Evolutionary conservation across 305 asterid genomes (phyloP).

Genomic region (Rubia balearica): DNA sequence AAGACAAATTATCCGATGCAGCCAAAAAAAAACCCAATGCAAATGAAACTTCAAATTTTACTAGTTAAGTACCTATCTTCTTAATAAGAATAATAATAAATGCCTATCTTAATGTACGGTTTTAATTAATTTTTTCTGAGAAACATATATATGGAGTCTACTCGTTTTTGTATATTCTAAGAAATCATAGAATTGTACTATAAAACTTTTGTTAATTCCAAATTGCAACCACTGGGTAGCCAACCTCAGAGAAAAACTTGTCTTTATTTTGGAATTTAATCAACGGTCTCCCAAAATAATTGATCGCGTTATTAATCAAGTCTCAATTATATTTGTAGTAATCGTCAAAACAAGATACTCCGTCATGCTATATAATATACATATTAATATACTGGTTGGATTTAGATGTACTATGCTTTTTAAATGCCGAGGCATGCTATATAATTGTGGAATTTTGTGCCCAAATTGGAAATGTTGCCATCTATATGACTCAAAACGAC

Average conservation of each 20-base stretch:
- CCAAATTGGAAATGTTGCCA: not conserved
- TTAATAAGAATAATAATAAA: not conserved
- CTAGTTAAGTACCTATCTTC: not conserved
- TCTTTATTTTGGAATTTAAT: not conserved
- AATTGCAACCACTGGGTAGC: not conserved
- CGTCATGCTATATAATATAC: not conserved
- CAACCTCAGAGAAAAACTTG: not conserved
- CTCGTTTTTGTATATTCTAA: not conserved
- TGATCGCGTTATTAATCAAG: not conserved
- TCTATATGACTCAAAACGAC: not conserved
- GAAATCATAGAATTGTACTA: not conserved
- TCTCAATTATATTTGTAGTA: not conserved
- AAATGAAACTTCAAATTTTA: no score
- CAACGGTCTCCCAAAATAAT: not conserved
- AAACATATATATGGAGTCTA: not conserved
- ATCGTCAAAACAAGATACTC: not conserved
- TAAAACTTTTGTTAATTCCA: not conserved
- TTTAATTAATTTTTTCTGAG: not conserved
- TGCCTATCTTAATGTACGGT: not conserved
- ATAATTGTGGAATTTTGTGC: not conserved
- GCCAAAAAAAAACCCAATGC: no score
- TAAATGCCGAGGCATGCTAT: not conserved
- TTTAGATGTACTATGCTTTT: not conserved
- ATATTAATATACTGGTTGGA: not conserved
- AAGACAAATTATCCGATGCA: no score